These are phyloP conservation scores for Polytrichum formosum DNA, from an alignment of 225 moss, liverwort and hornwort species.

Conservation along the genomic window DNA sequence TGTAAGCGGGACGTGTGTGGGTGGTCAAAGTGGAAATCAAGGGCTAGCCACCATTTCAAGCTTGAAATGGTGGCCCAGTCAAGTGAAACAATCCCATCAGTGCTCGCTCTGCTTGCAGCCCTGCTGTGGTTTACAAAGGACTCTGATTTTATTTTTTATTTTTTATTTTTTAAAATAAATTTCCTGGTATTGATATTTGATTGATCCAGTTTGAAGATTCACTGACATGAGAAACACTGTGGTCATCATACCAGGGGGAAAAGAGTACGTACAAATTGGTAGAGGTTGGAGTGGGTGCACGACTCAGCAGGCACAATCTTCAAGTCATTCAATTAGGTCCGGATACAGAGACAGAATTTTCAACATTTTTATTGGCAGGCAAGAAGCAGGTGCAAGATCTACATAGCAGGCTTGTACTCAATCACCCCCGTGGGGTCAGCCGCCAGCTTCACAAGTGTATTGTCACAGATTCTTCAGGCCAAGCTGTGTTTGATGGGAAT, in stretches of 20 bases:
- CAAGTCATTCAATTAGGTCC: slow-evolving; percentile 80
- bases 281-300: slow-evolving; percentile 81
- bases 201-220: too few species aligned
- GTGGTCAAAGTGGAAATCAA: too few species aligned
- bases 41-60: too few species aligned
- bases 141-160: too few species aligned
- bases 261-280: slow-evolving; percentile 88
- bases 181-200: too few species aligned
- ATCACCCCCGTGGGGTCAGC: slow-evolving; percentile 72
- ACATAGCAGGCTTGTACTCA: slow-evolving; percentile 82
- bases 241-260: slow-evolving; percentile 44
- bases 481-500: slow-evolving; percentile 93
- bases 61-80: too few species aligned
- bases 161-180: too few species aligned
- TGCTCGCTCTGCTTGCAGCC: too few species aligned
- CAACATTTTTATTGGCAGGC: slow-evolving; percentile 80
- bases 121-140: too few species aligned
- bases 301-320: slow-evolving; percentile 87
- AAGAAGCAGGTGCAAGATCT: slow-evolving; percentile 81
- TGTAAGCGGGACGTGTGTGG: too few species aligned
- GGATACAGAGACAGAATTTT: slow-evolving; percentile 83
- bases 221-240: not conserved
- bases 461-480: slow-evolving; percentile 77
- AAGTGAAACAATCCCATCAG: too few species aligned
- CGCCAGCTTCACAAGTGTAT: slow-evolving; percentile 96